Evolutionary conservation across 305 asterid species (phyloP).

Genomic region (Rubia tinctorum): DNA sequence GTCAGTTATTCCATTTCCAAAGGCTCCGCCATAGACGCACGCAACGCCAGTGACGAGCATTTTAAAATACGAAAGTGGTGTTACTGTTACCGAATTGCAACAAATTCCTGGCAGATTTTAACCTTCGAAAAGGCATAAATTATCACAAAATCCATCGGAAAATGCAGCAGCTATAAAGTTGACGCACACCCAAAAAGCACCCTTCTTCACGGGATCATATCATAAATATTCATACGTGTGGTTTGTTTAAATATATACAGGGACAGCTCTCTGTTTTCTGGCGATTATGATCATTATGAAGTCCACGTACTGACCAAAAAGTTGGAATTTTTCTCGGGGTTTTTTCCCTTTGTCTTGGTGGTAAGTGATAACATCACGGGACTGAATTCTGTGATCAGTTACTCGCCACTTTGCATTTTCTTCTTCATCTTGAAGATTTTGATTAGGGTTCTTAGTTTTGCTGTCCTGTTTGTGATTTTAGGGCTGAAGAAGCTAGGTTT

Average conservation of each 20-base stretch:
- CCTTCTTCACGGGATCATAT: constrained; percentile 58
- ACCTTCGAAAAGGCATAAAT: neutral
- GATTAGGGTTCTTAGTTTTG: constrained; percentile 17
- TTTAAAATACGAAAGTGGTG: neutral
- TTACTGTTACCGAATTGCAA: neutral
- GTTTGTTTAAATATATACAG: neutral
- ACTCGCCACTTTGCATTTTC: constrained; percentile 36
- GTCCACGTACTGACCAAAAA: constrained; percentile 29
- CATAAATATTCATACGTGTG: neutral
- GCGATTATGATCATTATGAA: constrained; percentile 15
- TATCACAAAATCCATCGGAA: neutral
- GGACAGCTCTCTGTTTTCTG: constrained; percentile 8
- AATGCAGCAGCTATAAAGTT: constrained; percentile 19
- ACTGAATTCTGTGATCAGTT: constrained; percentile 35
- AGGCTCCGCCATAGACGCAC: too few species aligned
- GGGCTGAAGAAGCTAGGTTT: constrained; percentile 7
- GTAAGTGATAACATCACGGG: constrained; percentile 69
- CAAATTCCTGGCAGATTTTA: neutral
- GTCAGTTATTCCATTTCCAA: too few species aligned
- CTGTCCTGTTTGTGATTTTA: constrained; percentile 16
- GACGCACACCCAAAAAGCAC: constrained; percentile 32
- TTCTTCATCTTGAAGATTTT: neutral
- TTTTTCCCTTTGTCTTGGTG: constrained; percentile 8
- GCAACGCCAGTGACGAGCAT: neutral
- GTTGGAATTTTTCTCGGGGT: constrained; percentile 29